Percentiles rank a stretch among this genome's conserved stretches.
Evolutionary conservation across 441 rosid genomes (phyloP).

Genomic region (Aleurites moluccanus): DNA sequence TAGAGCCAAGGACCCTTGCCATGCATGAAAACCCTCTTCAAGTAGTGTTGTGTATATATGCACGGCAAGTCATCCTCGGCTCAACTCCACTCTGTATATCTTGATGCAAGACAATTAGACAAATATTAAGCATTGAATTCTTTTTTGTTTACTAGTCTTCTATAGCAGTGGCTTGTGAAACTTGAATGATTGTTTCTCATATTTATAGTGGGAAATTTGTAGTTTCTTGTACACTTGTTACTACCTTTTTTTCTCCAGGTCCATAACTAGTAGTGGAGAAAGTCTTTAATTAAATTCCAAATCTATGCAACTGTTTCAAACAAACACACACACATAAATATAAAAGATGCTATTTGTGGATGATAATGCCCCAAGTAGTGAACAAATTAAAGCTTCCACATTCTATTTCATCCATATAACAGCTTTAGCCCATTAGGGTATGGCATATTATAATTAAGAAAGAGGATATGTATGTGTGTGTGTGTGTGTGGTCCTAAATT

Average conservation of each 20-base stretch:
- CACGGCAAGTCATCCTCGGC: constrained; percentile 24
- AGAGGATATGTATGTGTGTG: not conserved
- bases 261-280: not conserved
- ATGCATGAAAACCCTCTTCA: not conserved
- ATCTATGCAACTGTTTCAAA: too few species aligned
- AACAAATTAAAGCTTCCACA: not conserved
- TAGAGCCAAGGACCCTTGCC: constrained; percentile 19
- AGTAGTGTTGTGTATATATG: not conserved
- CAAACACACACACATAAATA: not conserved
- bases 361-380: not conserved
- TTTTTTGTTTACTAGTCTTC: not conserved
- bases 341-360: not conserved
- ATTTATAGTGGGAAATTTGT: not conserved
- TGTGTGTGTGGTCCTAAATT: not conserved
- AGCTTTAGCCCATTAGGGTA: not conserved
- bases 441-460: not conserved
- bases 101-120: constrained; percentile 2
- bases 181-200: not conserved
- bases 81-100: constrained; percentile 11
- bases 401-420: constrained; percentile 4
- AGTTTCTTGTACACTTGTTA: too few species aligned
- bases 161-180: not conserved
- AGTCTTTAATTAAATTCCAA: not conserved
- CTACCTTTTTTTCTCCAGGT: not conserved
- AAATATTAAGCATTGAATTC: too few species aligned